Conservation (phyloP, 441 rosid genomes). For the Bocquillonia castaneifolia region DNA sequence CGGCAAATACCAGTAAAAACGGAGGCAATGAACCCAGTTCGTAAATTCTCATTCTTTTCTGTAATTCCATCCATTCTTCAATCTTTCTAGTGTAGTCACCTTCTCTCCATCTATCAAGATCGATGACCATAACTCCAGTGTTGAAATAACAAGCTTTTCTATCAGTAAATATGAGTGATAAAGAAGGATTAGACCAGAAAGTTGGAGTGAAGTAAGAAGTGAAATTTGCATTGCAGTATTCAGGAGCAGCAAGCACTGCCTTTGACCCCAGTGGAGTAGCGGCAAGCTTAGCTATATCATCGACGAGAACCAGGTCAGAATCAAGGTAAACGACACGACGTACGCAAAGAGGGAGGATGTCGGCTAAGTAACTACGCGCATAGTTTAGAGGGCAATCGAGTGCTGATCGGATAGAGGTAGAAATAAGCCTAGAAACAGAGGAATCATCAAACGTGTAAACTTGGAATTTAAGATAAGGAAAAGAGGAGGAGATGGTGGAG, state of each 20-base stretch:
- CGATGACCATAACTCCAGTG: slow-evolving; percentile 95
- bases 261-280: slow-evolving; percentile 47
- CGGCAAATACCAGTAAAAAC: slow-evolving; percentile 74
- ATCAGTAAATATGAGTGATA: slow-evolving; percentile 53
- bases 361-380: slow-evolving; percentile 78
- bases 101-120: slow-evolving; percentile 65
- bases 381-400: slow-evolving; percentile 84
- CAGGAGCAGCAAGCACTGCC: slow-evolving; percentile 75
- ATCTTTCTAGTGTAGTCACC: slow-evolving; percentile 73
- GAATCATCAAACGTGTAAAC: slow-evolving; percentile 50
- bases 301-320: slow-evolving; percentile 82
- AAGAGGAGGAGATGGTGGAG: slow-evolving; percentile 56
- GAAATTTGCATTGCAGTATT: slow-evolving; percentile 87
- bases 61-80: slow-evolving; percentile 90
- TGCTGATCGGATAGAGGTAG: slow-evolving; percentile 80
- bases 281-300: slow-evolving; percentile 63
- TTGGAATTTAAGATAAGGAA: slow-evolving; percentile 61
- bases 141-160: slow-evolving; percentile 75
- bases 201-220: slow-evolving; percentile 68
- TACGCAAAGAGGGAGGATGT: slow-evolving; percentile 61
- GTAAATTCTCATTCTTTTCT: slow-evolving; percentile 72
- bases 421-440: slow-evolving; percentile 62
- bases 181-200: slow-evolving; percentile 74
- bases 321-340: slow-evolving; percentile 69
- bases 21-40: slow-evolving; percentile 89